These are phyloP conservation scores for Aspergillus steynii DNA, from an alignment of 495 filamentous ascomycete genomes.

Conservation along the genomic window DNA sequence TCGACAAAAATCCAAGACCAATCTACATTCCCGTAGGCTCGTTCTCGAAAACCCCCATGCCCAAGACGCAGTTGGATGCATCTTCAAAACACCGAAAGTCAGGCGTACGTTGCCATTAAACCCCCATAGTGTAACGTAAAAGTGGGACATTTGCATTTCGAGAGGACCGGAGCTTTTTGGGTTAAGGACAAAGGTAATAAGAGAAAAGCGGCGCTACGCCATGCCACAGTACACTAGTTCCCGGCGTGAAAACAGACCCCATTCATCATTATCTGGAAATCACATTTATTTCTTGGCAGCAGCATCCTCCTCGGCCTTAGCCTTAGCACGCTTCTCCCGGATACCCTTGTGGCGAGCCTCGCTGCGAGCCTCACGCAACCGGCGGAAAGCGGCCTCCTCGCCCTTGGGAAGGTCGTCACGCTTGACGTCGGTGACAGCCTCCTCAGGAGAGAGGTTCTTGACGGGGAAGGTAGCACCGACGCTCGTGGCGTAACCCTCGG, in stretches of 20 bases:
- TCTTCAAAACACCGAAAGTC: background rate
- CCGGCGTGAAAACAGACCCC: constrained; percentile 45
- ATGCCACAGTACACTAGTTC: constrained; percentile 47
- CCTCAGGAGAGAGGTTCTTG: constrained; percentile 57
- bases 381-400: constrained; percentile 81
- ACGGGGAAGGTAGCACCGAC: constrained; percentile 67
- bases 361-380: constrained; percentile 80
- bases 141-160: constrained; percentile 47
- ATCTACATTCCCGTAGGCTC: background rate
- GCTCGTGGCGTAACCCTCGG: constrained; percentile 54
- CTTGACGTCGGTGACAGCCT: constrained; percentile 73
- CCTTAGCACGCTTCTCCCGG: constrained; percentile 91
- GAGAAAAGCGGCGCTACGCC: constrained; percentile 40
- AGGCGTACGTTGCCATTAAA: background rate
- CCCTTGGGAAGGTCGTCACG: constrained; percentile 75
- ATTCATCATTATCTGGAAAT: constrained; percentile 49
- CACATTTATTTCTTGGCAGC: constrained; percentile 86
- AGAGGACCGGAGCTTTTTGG: constrained; percentile 45
- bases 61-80: background rate
- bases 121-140: constrained; percentile 15
- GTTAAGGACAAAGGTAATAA: constrained; percentile 40
- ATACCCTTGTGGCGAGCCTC: constrained; percentile 78
- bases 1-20: too few relatives aligned
- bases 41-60: background rate
- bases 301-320: constrained; percentile 86